Conservation (phyloP, 2,329 filamentous ascomycete genomes). For the Botrytis medusae region DNA sequence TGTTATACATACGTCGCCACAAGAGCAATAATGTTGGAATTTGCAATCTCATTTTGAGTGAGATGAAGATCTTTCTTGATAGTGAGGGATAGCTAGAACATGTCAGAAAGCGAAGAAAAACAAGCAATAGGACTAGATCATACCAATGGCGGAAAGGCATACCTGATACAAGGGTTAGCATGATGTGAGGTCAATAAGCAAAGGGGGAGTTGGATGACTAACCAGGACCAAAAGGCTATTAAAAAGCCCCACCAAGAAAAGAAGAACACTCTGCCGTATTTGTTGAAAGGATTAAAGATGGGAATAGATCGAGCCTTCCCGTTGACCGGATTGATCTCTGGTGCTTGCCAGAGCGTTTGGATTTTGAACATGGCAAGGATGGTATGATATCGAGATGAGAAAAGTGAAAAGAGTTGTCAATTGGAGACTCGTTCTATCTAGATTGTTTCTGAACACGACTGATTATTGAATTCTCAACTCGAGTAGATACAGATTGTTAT, state of each 20-base stretch:
- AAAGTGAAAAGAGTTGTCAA: not conserved
- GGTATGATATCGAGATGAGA: not conserved
- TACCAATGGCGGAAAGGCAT: slow-evolving; percentile 73
- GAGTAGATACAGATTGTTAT: not conserved
- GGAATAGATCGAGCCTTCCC: slow-evolving; percentile 80
- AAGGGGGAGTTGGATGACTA: slow-evolving; percentile 42
- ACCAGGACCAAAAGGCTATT: slow-evolving; percentile 88
- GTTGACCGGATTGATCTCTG: slow-evolving; percentile 69
- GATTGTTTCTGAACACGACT: not conserved
- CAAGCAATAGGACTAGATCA: not conserved
- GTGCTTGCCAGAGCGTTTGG: slow-evolving; percentile 35
- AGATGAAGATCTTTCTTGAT: slow-evolving; percentile 79
- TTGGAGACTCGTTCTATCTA: not conserved
- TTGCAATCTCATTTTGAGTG: slow-evolving; percentile 69
- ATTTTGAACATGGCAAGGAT: slow-evolving; percentile 27
- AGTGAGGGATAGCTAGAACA: slow-evolving; percentile 49
- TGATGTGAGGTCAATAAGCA: slow-evolving; percentile 59
- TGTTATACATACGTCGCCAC: slow-evolving; percentile 53
- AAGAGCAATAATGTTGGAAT: slow-evolving; percentile 87
- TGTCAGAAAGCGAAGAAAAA: slow-evolving; percentile 42
- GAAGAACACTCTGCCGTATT: slow-evolving; percentile 85
- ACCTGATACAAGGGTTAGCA: slow-evolving; percentile 48
- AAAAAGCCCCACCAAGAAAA: slow-evolving; percentile 87
- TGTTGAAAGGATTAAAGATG: slow-evolving; percentile 71
- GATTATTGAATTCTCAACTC: not conserved